A percentile compares a stretch with the other conserved stretches of the same genome.
phyloP scores from a whole-genome alignment of 2,329 filamentous ascomycete genomes.

The Xylaria sp. region DNA sequence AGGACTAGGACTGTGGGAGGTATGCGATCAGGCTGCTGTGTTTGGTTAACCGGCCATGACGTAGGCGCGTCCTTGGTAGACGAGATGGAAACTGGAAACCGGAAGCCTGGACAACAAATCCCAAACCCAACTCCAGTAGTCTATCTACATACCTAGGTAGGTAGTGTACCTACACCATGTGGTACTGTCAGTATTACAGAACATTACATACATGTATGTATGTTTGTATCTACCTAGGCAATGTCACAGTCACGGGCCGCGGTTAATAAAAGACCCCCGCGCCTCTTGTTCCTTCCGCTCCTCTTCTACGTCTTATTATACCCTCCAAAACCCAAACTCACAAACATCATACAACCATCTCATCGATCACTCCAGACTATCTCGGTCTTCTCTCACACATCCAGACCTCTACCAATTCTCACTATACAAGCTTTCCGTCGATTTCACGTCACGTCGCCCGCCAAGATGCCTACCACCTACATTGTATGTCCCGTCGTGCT shows the following conservation, averaged over 20 bases:
- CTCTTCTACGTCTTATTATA: not conserved
- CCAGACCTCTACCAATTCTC: constrained; percentile 7
- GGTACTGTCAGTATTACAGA: not conserved
- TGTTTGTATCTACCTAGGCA: too few relatives aligned
- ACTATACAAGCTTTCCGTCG: constrained; percentile 31
- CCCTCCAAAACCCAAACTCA: not conserved
- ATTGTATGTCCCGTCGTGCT: constrained; percentile 57
- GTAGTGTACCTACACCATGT: too few relatives aligned
- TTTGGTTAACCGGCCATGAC: constrained; percentile 27
- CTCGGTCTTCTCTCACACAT: not conserved
- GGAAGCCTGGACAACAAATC: constrained; percentile 1
- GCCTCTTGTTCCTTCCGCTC: constrained; percentile 10
- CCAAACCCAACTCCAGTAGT: not conserved
- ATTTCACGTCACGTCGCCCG: constrained; percentile 32
- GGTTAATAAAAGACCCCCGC: constrained; percentile 34
- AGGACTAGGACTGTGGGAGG: too few relatives aligned
- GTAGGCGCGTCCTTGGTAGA: constrained; percentile 13
- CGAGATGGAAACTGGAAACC: not conserved
- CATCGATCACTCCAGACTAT: not conserved
- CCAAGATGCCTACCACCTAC: constrained; percentile 65
- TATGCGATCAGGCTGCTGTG: constrained; percentile 17
- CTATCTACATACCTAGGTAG: too few relatives aligned
- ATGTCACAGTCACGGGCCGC: not conserved
- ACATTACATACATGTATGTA: not conserved
- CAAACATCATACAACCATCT: not conserved